Evolutionary conservation across 495 filamentous ascomycete species (phyloP).

Genomic region (Hypoxylon fragiforme): DNA sequence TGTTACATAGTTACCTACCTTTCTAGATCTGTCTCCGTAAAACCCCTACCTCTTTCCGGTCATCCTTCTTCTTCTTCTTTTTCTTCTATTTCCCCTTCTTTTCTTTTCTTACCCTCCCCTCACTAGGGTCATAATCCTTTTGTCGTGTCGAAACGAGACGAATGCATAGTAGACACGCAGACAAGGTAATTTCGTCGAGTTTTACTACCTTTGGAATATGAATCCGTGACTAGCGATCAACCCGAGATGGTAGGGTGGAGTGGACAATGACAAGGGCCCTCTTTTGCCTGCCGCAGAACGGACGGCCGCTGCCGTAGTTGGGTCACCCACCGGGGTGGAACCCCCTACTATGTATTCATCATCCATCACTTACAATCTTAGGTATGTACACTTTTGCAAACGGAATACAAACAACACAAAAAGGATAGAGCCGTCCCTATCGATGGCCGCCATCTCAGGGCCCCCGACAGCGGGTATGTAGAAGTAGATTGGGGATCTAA

Average conservation of each 20-base stretch:
- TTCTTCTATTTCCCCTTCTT: too few relatives aligned
- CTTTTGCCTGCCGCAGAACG: constrained; percentile 19
- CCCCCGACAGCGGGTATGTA: constrained; percentile 2
- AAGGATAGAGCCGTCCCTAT: constrained; percentile 2
- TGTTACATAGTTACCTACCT: too few relatives aligned
- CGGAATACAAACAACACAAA: constrained; percentile 10
- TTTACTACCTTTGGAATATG: constrained; percentile 1
- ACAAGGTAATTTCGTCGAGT: background rate
- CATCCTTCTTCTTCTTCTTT: too few relatives aligned
- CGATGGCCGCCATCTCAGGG: constrained; percentile 2
- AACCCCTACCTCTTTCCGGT: too few relatives aligned
- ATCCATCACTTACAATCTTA: too few relatives aligned
- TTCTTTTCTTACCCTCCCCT: too few relatives aligned
- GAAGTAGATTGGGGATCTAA: constrained; percentile 5
- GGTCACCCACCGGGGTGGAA: constrained; percentile 26
- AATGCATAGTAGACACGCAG: background rate
- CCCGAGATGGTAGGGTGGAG: background rate
- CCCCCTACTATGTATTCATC: too few relatives aligned
- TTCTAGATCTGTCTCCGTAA: constrained; percentile 14
- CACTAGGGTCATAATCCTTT: constrained; percentile 14
- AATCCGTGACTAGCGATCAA: background rate
- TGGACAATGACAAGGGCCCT: background rate
- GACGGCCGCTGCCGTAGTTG: constrained; percentile 29
- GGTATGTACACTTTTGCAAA: constrained; percentile 7
- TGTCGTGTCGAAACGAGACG: constrained; percentile 5